phyloP scores from a whole-genome alignment of 2,329 filamentous ascomycete species.

The Diaporthe longicolla region DNA sequence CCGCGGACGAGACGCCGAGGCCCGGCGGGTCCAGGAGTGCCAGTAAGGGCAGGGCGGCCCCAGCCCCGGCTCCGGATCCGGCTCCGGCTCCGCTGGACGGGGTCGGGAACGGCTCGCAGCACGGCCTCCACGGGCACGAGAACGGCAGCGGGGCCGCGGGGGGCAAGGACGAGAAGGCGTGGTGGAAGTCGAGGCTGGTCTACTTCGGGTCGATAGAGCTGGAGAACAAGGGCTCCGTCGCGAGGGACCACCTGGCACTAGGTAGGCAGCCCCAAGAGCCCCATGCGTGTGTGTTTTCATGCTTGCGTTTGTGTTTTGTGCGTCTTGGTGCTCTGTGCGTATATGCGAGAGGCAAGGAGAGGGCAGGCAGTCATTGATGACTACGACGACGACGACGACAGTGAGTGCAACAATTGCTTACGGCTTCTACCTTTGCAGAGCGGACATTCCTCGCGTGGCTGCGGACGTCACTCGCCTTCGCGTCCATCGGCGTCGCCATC shows the following conservation, averaged over 20 bases:
- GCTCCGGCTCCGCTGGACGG: slow-evolving; percentile 2
- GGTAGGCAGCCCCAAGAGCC: slow-evolving; percentile 62
- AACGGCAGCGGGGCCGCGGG: slow-evolving; percentile 31
- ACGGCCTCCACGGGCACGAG: slow-evolving; percentile 44
- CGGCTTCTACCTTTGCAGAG: slow-evolving; percentile 63
- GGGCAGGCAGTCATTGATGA: too few relatives aligned
- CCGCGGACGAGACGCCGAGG: slow-evolving; percentile 3
- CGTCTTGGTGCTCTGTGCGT: too few relatives aligned
- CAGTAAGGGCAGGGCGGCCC: slow-evolving; percentile 28
- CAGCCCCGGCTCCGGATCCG: too few relatives aligned
- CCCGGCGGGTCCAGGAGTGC: background rate
- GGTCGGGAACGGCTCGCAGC: slow-evolving; percentile 27
- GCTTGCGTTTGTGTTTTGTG: background rate
- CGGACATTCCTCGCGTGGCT: slow-evolving; percentile 90
- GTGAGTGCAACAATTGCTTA: slow-evolving; percentile 1
- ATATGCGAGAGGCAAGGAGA: background rate
- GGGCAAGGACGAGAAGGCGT: slow-evolving; percentile 49
- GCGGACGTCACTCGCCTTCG: slow-evolving; percentile 84
- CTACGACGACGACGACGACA: background rate
- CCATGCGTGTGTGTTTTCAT: background rate
- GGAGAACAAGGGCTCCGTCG: slow-evolving; percentile 89
- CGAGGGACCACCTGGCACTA: slow-evolving; percentile 84
- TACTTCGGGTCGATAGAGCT: slow-evolving; percentile 77
- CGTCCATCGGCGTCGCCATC: slow-evolving; percentile 85
- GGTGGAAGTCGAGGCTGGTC: slow-evolving; percentile 67